These are phyloP conservation scores for Zelopaecilomyces penicillatus DNA, from an alignment of 2,329 filamentous ascomycete species.

Conservation along the genomic window DNA sequence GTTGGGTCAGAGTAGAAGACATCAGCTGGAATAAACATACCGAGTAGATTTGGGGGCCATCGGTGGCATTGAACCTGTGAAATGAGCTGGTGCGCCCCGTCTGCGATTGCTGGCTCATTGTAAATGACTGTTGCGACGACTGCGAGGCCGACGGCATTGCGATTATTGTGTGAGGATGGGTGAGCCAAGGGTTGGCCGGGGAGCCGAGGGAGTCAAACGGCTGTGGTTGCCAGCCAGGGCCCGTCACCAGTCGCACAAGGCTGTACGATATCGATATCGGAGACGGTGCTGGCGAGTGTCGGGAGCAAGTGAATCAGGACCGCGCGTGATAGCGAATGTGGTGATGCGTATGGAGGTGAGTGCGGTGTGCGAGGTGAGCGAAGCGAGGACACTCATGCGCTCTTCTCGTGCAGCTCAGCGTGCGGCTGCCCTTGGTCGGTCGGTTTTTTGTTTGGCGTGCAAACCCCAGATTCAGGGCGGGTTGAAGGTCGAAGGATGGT, in stretches of 20 bases:
- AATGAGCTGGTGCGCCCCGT: slow-evolving; percentile 29
- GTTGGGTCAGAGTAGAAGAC: not conserved
- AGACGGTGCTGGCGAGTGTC: too few species aligned
- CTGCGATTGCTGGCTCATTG: slow-evolving; percentile 48
- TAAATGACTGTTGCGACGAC: slow-evolving; percentile 48
- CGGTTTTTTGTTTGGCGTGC: too few species aligned
- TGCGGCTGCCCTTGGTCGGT: too few species aligned
- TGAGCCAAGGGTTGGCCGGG: not conserved
- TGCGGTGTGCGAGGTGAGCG: too few species aligned
- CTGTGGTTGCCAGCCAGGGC: slow-evolving; percentile 2
- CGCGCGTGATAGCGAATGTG: too few species aligned
- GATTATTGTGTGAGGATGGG: slow-evolving; percentile 1
- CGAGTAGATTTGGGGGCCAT: slow-evolving; percentile 53
- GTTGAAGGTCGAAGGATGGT: not conserved
- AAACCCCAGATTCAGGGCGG: not conserved
- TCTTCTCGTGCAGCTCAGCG: too few species aligned
- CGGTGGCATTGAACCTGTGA: slow-evolving; percentile 25
- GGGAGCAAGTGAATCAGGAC: too few species aligned
- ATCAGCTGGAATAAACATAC: slow-evolving; percentile 29
- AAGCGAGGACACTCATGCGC: too few species aligned
- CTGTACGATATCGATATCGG: too few species aligned
- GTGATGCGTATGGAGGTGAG: too few species aligned
- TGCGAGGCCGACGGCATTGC: slow-evolving; percentile 38
- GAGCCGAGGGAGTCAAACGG: not conserved
- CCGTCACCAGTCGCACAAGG: slow-evolving; percentile 3